Evolutionary conservation across 768 basidiomycete species (phyloP).

Genomic region (Polyporus arcularius): DNA sequence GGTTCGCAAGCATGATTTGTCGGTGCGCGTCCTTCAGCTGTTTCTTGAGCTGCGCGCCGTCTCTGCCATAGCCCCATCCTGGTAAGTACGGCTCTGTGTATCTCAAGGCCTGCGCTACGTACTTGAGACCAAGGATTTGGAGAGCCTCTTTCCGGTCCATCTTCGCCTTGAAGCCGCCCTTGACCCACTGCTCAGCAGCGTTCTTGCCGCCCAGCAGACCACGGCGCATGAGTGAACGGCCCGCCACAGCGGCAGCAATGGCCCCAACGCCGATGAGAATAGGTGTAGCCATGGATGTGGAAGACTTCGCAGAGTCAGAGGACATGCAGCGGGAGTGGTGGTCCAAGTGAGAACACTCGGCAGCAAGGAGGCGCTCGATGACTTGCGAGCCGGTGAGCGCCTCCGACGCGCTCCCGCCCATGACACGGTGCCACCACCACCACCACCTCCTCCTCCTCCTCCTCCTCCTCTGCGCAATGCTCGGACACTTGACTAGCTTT

Average conservation of each 20-base stretch:
- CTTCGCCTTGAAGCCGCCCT: slow-evolving; percentile 92
- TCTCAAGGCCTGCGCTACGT: slow-evolving; percentile 32
- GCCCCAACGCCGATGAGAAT: slow-evolving; percentile 77
- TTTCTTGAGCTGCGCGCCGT: slow-evolving; percentile 71
- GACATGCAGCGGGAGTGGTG: background rate
- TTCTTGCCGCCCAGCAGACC: slow-evolving; percentile 59
- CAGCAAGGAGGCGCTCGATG: slow-evolving; percentile 21
- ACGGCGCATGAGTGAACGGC: slow-evolving; percentile 67
- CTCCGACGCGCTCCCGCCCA: too few relatives aligned
- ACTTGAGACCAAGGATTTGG: slow-evolving; percentile 91
- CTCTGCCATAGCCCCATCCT: slow-evolving; percentile 49
- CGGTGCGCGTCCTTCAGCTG: slow-evolving; percentile 94
- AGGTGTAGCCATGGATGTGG: slow-evolving; percentile 68
- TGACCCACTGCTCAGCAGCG: slow-evolving; percentile 82
- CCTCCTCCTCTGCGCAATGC: too few relatives aligned
- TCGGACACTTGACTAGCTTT: too few relatives aligned
- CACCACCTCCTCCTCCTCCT: too few relatives aligned
- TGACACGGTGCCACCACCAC: too few relatives aligned
- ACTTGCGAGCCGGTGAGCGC: background rate
- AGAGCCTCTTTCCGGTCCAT: slow-evolving; percentile 97
- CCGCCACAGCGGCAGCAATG: slow-evolving; percentile 72
- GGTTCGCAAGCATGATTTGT: slow-evolving; percentile 96
- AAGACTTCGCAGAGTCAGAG: background rate
- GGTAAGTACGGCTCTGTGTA: background rate
- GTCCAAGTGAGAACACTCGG: slow-evolving; percentile 15